Base-by-base conservation (phyloP, 2,329 filamentous ascomycete genomes). In the Ophiostoma tasmaniense region DNA sequence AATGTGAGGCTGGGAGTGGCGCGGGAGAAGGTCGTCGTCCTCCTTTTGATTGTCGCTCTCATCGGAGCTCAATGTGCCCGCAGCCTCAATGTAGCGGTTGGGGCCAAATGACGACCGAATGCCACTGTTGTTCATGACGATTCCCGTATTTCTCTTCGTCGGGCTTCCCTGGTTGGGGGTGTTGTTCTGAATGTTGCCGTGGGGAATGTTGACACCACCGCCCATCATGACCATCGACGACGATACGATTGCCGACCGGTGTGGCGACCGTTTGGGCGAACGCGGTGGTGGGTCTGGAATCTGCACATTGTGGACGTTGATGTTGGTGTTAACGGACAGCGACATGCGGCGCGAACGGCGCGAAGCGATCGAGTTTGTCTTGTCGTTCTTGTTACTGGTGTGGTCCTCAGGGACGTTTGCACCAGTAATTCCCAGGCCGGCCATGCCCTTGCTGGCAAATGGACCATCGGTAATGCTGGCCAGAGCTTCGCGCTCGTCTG, bases 401-500 rank as follows among this genome's bases (percentile, higher is more conserved):
- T 62, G 33, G 17, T 64, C 30, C 10, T 28, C 50, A 8, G 45
- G 35, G n/a, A 37, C 11, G 7, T 55, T 33, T 2, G 33, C 67
- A 25, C 50, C 61, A 1, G 61, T 67, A 11, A 70, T 68, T 11
- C 66, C 69, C 65, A 70, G 67, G 13, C 69, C 65, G 2, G 64
- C 67, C 50, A 65, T 13, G 45, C 66, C 37, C 65, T 61, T 67
- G 66, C 65, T 64, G 61, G 65, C 59, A 22, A 69, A 25, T 45
- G 59, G 20, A 5, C 69, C 42, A 37, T 70, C 66, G 28, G 22
- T 6, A 50, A 55, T 17, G 52, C n/a, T 35, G n/a, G 35, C 65
- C 4, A 76, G 76, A 7, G 81, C 79, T 10, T 81, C 79, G 0
- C 78, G 76, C 67, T 85, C 83, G 37, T 84, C 83, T 65, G 82